phyloP scores from a whole-genome alignment of 495 filamentous ascomycete genomes.

The Usnea hakonensis region DNA sequence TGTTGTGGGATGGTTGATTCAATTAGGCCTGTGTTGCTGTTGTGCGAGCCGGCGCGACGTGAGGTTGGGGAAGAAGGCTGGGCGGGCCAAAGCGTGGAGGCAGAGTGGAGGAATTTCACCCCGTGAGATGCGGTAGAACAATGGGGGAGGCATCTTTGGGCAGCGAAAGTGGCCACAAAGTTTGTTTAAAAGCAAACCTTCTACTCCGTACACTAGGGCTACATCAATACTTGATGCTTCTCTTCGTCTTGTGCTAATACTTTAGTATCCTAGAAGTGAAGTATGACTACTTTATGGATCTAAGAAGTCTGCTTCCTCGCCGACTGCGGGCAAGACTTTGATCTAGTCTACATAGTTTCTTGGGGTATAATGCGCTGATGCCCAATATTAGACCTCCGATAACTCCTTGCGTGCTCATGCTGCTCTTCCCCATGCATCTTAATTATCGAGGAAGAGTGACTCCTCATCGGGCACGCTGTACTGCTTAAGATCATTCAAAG shows the following conservation, averaged over 20 bases:
- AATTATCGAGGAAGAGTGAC: background rate
- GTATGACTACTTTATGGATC: too few relatives aligned
- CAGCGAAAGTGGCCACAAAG: background rate
- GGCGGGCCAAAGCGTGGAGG: conserved; percentile 33
- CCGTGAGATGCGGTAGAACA: conserved; percentile 8
- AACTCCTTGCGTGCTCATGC: background rate
- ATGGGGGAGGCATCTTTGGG: background rate
- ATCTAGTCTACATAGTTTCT: background rate
- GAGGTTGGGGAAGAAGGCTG: conserved; percentile 42
- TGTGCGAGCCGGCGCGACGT: conserved; percentile 55
- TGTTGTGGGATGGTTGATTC: conserved; percentile 60
- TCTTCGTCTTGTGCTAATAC: background rate
- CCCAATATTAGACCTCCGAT: background rate
- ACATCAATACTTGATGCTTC: too few relatives aligned
- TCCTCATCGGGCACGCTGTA: background rate
- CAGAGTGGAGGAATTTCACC: conserved; percentile 7
- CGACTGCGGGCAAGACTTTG: background rate
- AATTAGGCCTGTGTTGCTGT: conserved; percentile 67
- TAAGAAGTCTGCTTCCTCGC: too few relatives aligned
- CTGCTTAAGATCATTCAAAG: background rate
- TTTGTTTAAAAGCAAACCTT: background rate
- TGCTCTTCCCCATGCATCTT: background rate
- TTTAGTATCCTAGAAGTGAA: background rate
- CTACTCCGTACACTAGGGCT: too few relatives aligned
- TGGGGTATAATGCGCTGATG: background rate